Evolutionary conservation across 352 stramenopile genomes (phyloP).

Genomic region (Globisporangium yorkense): DNA sequence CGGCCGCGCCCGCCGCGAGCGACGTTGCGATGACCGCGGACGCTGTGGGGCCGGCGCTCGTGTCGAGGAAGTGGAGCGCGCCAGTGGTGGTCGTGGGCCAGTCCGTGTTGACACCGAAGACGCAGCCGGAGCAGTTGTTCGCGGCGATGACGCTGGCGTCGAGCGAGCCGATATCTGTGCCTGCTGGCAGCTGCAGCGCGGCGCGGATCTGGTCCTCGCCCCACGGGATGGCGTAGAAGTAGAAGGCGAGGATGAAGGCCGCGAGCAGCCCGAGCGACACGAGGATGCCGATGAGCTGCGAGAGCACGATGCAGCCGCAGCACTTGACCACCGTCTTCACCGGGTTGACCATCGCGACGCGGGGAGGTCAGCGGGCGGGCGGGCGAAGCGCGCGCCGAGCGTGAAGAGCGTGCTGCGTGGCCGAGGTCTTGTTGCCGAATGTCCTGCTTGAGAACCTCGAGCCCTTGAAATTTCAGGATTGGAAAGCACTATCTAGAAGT

Average conservation of each 20-base stretch:
- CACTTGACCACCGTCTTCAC: constrained; percentile 45
- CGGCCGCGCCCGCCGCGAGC: constrained; percentile 40
- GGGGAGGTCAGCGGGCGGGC: too few relatives aligned
- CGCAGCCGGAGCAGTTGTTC: constrained; percentile 81
- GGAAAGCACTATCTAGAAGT: too few relatives aligned
- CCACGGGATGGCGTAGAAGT: constrained; percentile 68
- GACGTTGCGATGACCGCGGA: constrained; percentile 66
- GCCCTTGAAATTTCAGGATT: too few relatives aligned
- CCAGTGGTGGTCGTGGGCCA: constrained; percentile 76
- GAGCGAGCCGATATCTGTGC: constrained; percentile 47
- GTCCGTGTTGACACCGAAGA: constrained; percentile 76
- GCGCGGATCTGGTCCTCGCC: constrained; percentile 66
- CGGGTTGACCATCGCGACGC: constrained; percentile 13
- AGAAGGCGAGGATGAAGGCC: constrained; percentile 54
- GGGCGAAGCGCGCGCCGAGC: too few relatives aligned
- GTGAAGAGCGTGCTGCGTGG: too few relatives aligned
- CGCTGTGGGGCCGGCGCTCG: constrained; percentile 46
- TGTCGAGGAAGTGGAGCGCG: constrained; percentile 68
- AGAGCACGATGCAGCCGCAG: constrained; percentile 70
- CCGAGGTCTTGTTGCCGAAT: not conserved
- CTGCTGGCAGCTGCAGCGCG: constrained; percentile 33
- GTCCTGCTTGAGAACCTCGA: too few relatives aligned
- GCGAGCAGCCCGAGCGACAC: constrained; percentile 46
- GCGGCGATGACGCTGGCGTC: constrained; percentile 38
- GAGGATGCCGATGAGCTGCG: constrained; percentile 61